Conservation (phyloP, 2,329 filamentous ascomycete species). For the Penicillium brevicompactum region DNA sequence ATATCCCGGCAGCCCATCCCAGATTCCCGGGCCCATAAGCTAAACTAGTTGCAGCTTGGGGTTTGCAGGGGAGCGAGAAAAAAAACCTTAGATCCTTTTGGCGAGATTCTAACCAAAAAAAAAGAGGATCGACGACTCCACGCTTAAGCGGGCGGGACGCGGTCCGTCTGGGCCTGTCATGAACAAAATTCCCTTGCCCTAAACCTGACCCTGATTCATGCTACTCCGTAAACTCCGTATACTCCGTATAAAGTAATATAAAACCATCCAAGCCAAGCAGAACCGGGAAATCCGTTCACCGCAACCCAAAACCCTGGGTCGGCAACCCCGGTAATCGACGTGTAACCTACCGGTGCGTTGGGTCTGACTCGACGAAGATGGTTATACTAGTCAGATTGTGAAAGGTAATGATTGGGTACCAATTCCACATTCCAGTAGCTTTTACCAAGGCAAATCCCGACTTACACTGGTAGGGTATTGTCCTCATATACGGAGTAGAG, state of each 20-base stretch:
- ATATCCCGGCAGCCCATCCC: not conserved
- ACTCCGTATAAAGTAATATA: too few species aligned
- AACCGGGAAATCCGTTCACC: not conserved
- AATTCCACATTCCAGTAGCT: not conserved
- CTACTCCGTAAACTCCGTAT: too few species aligned
- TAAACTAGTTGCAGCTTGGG: not conserved
- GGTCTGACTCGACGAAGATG: not conserved
- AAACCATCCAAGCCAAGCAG: not conserved
- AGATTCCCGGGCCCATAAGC: not conserved
- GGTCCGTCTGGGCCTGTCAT: conserved; percentile 11
- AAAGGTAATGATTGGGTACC: not conserved
- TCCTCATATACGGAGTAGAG: too few species aligned
- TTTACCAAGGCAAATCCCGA: too few species aligned
- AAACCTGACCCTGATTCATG: not conserved
- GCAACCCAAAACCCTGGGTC: conserved; percentile 6
- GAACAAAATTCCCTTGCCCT: not conserved
- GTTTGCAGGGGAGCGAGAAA: not conserved
- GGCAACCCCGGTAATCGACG: not conserved
- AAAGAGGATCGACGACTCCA: conserved; percentile 4
- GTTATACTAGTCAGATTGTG: too few species aligned
- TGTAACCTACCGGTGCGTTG: conserved; percentile 1
- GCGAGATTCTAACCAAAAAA: not conserved
- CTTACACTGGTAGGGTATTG: too few species aligned
- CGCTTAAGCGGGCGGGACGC: conserved; percentile 7
- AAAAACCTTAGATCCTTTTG: not conserved